Evolutionary conservation across 2,329 filamentous ascomycete species (phyloP), one percentile per base, ranked within the genome.

Genomic region (Dactylonectria estremocensis): DNA sequence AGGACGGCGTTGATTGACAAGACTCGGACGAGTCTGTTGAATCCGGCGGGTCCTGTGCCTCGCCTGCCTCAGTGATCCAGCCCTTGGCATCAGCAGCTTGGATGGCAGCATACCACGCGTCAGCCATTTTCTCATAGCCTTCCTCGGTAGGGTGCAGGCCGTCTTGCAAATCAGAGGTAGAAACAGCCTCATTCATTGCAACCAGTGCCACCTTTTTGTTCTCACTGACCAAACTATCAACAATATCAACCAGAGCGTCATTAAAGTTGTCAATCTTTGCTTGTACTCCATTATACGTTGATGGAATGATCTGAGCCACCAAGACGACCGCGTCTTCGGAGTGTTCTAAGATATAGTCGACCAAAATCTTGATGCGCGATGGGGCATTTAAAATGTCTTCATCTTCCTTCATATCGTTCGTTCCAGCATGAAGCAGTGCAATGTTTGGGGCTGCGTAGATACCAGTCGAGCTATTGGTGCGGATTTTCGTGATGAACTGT

Each of bases 391-490:
- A 0, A 10, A 20, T 16, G 18, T 49, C 18, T 10, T 20, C 9
- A 16, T 40, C n/a, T 3, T 24, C 14, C 14, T 57, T 56, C 61
- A 63, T 63, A 37, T 63, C 53, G 52, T 63, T 63, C 31, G 52
- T 63, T 31, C 61, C 61, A 3, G 61, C 61, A 35, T 62, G 59
- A 28, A 62, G 49, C 4, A 63, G 53, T 13, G 50, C 52, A 3
- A 63, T 50, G 33, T 63, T 63, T 1, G 52, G 3, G n/a, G 33
- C 61, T 18, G 52, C 40, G 20, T 57, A 50, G 22, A 63, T 57
- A n/a, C 52, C 61, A 14, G 20, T 16, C 18, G 3, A 5, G 43
- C 61, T 57, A 28, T n/a, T n/a, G n/a, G n/a, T n/a, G n/a, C n/a
- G 24, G 7, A 28, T 5, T 28, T 28, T 7, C 2, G 24, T 28